Evolutionary conservation across 495 filamentous ascomycete genomes (phyloP), one percentile per base, ranked within the genome.

Genomic region (Lasiosphaeria miniovina): DNA sequence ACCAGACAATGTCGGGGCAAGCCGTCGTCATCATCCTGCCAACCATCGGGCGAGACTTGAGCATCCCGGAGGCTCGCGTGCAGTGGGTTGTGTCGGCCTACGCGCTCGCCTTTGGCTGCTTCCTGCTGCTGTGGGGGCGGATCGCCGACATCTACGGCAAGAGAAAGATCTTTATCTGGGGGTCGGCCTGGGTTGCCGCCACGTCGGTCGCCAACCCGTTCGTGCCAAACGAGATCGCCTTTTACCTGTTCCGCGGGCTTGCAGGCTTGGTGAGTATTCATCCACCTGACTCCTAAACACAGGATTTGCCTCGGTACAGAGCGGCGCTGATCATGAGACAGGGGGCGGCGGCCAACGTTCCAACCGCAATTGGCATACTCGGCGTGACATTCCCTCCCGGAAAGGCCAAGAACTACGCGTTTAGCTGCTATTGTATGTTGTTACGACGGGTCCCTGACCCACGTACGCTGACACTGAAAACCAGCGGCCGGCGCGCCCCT

Each of bases 131-230:
- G 54, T 91, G 88, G 75, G 89, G 89, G 41, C 83, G 85, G 63
- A 72, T 91, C 36, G 86, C 84, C 15, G 89, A 92, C 64, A 82
- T 90, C 60, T 89, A 89, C 62, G 89, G 88, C 35, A 87, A 88
- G 57, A 83, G 87, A 60, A 71, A 71, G 3, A 80, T 91, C 49
- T 91, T 91, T 72, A 81, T 90, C 32, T 73, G 74, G 35, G 85
- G 85, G 17, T 85, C 88, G 62, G 81, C 82, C 17, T 84, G 87
- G 65, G 86, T 88, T 54, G 77, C 84, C 0, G 72, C 84, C 41
- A 82, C 84, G 1, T 80, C 84, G 43, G 76, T 89, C 6, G 82
- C 83, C n/a, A 83, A 84, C 24, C 82, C 84, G 0, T 93, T 88
- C 72, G 36, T 85, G 70, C 74, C 79, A 69, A 68, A 89, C 78